Base-by-base conservation (phyloP, 163 green algal species). In the Picocystis sp. region DNA sequence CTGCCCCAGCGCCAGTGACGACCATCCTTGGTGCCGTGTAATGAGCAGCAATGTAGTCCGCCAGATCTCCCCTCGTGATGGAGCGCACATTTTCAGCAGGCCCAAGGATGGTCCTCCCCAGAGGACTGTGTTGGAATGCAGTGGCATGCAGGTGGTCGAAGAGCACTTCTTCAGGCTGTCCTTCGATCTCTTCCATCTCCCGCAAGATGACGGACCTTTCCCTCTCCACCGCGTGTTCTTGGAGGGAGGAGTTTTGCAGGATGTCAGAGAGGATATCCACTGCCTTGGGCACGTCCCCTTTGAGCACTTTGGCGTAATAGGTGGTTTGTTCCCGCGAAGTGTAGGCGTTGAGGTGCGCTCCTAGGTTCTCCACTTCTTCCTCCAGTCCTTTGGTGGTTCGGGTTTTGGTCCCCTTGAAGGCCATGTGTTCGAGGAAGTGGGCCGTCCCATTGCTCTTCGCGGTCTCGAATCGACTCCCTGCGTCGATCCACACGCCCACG, bases 71-170 rank as follows among this genome's bases (percentile, higher is more conserved):
- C 17, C 77, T 66, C 24, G 72, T 94, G 50, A 99, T 82, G 47
- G 53, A 71, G 45, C 74, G 65, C 44, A 99, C 86, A 77, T 98
- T 98, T 33, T 89, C 76, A 12, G 81, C 81, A 25, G 87, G 79
- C 5, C 91, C 91, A 56, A 98, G 73, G 66, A 99, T 98, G 23
- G 91, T 96, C 61, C 82, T 75, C 9, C 90, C 91, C 52, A 99
- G 67, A 1, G 84, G 81, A 45, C 67, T 93, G 73, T 84, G 64
- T 76, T 97, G 89, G 74, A 97, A 96, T 2, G 87, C 87, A 25
- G 91, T 99, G 17, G 91, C 88, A 64, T 99, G 91, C 58, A 99
- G 77, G 70, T 99, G 91, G 74, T 98, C 90, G 67, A 98, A 96
- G 25, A 97, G 69, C 9, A 98, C 84, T 76, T 99, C 90, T 54